A percentile compares a stretch with the other conserved stretches of the same genome.
These are phyloP conservation scores for Pseudonitzschia multiseries DNA, from an alignment of 108 stramenopile species.

Conservation along the genomic window DNA sequence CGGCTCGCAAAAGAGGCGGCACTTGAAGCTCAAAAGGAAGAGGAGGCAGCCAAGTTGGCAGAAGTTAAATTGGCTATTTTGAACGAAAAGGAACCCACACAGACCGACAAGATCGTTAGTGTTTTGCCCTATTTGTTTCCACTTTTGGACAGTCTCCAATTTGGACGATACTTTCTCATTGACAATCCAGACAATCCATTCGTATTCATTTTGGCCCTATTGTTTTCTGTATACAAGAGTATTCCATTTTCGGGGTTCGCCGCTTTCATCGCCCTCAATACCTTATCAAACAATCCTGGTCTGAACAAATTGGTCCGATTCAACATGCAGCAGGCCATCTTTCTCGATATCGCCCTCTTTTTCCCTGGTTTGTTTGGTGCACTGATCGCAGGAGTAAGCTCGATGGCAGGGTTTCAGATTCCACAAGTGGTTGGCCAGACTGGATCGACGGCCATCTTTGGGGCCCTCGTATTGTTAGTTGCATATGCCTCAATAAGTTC, in stretches of 20 bases:
- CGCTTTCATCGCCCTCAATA: constrained; percentile 76
- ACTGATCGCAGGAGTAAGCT: constrained; percentile 37
- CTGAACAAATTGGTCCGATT: constrained; percentile 79
- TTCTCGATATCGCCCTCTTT: constrained; percentile 88
- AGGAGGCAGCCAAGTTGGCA: constrained; percentile 46
- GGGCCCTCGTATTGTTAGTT: constrained; percentile 57
- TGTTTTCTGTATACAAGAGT: constrained; percentile 63
- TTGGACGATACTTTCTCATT: constrained; percentile 71
- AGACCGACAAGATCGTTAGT: constrained; percentile 61
- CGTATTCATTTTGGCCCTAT: constrained; percentile 50
- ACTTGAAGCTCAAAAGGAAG: constrained; percentile 53
- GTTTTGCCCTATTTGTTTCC: constrained; percentile 85
- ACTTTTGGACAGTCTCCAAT: constrained; percentile 80
- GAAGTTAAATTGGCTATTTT: constrained; percentile 61
- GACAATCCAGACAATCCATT: constrained; percentile 77
- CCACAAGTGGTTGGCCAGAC: constrained; percentile 44
- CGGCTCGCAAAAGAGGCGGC: constrained; percentile 52
- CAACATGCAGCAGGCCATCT: constrained; percentile 92
- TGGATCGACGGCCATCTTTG: constrained; percentile 70
- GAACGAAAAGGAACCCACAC: constrained; percentile 75
- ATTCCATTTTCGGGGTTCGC: constrained; percentile 81
- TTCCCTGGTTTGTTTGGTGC: constrained; percentile 73
- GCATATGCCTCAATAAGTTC: constrained; percentile 66
- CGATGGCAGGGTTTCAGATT: constrained; percentile 35
- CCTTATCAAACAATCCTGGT: constrained; percentile 67